Conservation (phyloP, 139 green algal genomes). For the Asterochloris sp. region DNA sequence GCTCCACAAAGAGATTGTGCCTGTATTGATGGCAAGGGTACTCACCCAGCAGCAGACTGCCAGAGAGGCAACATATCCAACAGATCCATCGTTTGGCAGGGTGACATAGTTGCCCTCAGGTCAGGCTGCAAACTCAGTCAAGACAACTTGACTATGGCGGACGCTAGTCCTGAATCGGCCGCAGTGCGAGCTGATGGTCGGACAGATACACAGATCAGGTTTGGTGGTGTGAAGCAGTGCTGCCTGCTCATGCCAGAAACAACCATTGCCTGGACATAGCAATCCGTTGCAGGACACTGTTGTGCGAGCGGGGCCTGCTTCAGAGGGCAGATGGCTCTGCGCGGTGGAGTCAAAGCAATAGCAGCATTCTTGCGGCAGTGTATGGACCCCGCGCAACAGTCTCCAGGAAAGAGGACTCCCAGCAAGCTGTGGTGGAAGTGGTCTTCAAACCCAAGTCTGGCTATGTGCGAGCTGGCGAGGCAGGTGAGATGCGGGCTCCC, state of each 20-base stretch:
- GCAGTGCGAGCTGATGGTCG: conserved; percentile 2
- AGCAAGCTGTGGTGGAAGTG: conserved; percentile 59
- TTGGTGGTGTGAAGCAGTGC: not conserved
- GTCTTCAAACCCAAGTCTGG: conserved; percentile 50
- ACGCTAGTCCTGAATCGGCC: not conserved
- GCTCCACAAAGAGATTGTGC: no score
- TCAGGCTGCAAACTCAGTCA: no score
- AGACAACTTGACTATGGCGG: not conserved
- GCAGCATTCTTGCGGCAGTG: conserved; percentile 56
- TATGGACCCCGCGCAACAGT: conserved; percentile 48
- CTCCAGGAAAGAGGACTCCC: conserved; percentile 47
- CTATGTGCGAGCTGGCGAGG: conserved; percentile 2
- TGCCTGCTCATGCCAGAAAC: not conserved
- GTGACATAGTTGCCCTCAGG: no score
- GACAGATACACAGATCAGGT: conserved; percentile 5
- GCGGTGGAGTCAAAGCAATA: conserved; percentile 55
- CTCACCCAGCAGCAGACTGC: no score
- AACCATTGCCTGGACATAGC: not conserved
- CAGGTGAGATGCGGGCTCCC: not conserved
- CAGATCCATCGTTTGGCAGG: no score
- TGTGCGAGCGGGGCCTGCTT: conserved; percentile 56
- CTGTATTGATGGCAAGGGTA: no score
- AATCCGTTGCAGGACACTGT: conserved; percentile 32
- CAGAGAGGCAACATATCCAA: no score
- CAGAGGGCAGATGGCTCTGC: conserved; percentile 61